Conservation (phyloP, 768 basidiomycete species). For the Multifurca ochricompacta region DNA sequence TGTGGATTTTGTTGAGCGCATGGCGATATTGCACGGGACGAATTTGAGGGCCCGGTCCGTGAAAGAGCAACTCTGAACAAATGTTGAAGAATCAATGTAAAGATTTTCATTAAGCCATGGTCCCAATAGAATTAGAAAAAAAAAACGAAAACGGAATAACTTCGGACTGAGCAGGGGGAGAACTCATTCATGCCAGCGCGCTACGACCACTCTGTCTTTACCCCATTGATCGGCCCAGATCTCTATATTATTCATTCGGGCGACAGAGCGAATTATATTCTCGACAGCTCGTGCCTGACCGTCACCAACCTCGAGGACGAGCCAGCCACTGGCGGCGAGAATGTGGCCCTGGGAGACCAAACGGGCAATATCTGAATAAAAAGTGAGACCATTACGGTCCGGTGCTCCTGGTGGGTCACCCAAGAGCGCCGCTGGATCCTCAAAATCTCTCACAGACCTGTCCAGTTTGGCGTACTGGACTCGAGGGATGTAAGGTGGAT, state of each 20-base stretch:
- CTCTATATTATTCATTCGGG: slow-evolving; percentile 41
- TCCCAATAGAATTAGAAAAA: no score
- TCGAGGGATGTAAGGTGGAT: slow-evolving; percentile 80
- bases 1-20: no score
- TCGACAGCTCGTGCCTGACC: slow-evolving; percentile 60
- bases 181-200: not conserved
- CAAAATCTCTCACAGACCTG: slow-evolving; percentile 63
- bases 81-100: not conserved
- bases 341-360: slow-evolving; percentile 47
- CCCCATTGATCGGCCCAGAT: slow-evolving; percentile 82
- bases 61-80: not conserved
- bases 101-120: not conserved
- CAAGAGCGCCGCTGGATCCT: slow-evolving; percentile 75
- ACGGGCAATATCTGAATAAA: slow-evolving; percentile 64
- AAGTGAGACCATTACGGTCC: slow-evolving; percentile 45
- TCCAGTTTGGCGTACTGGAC: slow-evolving; percentile 57
- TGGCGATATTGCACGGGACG: no score
- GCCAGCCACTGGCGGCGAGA: slow-evolving; percentile 42
- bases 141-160: not conserved
- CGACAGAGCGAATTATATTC: slow-evolving; percentile 44
- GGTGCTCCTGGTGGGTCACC: slow-evolving; percentile 49
- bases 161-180: not conserved
- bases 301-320: slow-evolving; percentile 78
- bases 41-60: not conserved
- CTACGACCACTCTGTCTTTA: slow-evolving; percentile 63